Conservation (phyloP, 2,329 filamentous ascomycete species). For the Sporothrix curviconia region DNA sequence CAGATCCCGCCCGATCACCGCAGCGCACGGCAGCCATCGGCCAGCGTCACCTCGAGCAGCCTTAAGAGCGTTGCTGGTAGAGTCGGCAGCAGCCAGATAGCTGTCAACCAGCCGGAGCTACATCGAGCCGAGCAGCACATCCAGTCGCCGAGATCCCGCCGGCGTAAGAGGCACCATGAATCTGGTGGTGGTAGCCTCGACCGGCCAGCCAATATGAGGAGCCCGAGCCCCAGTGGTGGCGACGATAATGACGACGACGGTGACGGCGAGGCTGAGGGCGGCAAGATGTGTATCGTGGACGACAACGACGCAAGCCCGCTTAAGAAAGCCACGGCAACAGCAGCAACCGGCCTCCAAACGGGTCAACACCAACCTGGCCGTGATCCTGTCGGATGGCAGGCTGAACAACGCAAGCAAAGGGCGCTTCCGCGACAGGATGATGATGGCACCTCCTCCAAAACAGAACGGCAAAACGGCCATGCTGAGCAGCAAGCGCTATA, state of each 20-base stretch:
- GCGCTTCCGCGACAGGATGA: slow-evolving; percentile 11
- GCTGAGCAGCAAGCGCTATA: background rate
- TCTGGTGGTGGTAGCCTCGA: background rate
- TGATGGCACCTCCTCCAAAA: background rate
- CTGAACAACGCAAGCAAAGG: background rate
- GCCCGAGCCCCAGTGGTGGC: too few relatives aligned
- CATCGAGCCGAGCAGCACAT: background rate
- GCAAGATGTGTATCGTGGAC: background rate
- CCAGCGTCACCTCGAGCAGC: background rate
- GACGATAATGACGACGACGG: too few relatives aligned
- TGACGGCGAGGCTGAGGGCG: background rate
- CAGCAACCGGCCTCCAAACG: too few relatives aligned
- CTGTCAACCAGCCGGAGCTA: slow-evolving; percentile 3
- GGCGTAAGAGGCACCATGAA: background rate
- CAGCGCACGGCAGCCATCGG: background rate
- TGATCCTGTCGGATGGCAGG: background rate
- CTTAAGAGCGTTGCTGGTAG: background rate
- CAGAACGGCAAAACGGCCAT: background rate
- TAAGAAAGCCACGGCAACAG: background rate
- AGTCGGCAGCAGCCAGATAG: background rate
- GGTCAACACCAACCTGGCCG: background rate
- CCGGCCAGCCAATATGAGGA: background rate
- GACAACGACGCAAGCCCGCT: background rate
- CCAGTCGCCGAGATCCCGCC: background rate
- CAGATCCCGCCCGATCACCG: background rate